Conservation (phyloP, 257 asterid genomes). For the Scutellaria minor region DNA sequence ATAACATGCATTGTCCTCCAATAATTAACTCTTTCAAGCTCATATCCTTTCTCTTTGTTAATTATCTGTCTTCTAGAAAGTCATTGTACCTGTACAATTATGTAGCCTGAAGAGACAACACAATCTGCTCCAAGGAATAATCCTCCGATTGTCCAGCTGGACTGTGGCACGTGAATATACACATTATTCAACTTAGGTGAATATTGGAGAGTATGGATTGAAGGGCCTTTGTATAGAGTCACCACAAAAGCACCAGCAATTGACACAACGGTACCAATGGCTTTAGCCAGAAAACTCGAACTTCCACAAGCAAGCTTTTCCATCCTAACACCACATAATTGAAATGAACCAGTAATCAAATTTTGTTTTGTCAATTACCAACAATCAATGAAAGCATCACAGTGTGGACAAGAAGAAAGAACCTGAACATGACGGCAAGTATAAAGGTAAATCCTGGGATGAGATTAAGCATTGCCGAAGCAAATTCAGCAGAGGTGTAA, state of each 20-base stretch:
- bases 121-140: slow-evolving; percentile 77
- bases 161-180: slow-evolving; percentile 41
- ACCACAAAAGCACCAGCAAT: slow-evolving; percentile 82
- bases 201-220: slow-evolving; percentile 42
- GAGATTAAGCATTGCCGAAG: slow-evolving; percentile 92
- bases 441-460: slow-evolving; percentile 86
- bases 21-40: background rate
- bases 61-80: background rate
- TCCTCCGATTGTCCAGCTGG: slow-evolving; percentile 70
- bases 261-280: slow-evolving; percentile 71
- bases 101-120: slow-evolving; percentile 58
- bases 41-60: background rate
- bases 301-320: slow-evolving; percentile 65
- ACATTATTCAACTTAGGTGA: slow-evolving; percentile 39
- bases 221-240: slow-evolving; percentile 83
- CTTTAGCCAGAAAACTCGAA: slow-evolving; percentile 67
- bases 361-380: background rate
- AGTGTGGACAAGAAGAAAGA: background rate
- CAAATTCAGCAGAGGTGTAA: slow-evolving; percentile 77
- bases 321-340: slow-evolving; percentile 58
- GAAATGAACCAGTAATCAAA: slow-evolving; percentile 26
- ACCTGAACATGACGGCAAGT: slow-evolving; percentile 85
- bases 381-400: background rate
- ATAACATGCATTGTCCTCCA: background rate
- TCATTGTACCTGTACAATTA: slow-evolving; percentile 68